Conservation (phyloP, 805 yeast genomes). For the Blastobotrys peoriensis region DNA sequence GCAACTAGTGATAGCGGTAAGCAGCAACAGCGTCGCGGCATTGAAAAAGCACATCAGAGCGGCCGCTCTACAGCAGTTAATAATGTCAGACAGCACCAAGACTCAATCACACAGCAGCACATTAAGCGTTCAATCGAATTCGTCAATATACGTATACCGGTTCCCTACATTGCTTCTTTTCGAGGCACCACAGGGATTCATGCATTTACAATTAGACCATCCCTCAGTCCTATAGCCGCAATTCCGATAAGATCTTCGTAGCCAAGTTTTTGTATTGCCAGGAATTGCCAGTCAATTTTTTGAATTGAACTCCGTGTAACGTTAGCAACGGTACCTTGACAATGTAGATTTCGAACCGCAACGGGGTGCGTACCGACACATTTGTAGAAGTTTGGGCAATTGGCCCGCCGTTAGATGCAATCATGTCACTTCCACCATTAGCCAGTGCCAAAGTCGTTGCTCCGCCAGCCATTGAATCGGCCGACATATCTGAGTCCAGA, state of each 20-base stretch:
- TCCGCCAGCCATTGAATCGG: slow-evolving; percentile 24
- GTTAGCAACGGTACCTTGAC: slow-evolving; percentile 90
- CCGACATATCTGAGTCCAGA: slow-evolving; percentile 26
- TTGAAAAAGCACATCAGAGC: too few relatives aligned
- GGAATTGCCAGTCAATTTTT: slow-evolving; percentile 86
- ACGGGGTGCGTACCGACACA: slow-evolving; percentile 44
- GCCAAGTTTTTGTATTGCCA: slow-evolving; percentile 94
- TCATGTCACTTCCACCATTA: slow-evolving; percentile 33
- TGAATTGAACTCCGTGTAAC: slow-evolving; percentile 89
- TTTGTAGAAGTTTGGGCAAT: slow-evolving; percentile 1
- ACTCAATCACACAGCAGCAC: too few relatives aligned
- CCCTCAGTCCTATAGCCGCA: slow-evolving; percentile 45
- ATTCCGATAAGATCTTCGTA: slow-evolving; percentile 67
- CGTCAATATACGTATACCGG: too few relatives aligned
- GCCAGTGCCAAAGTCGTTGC: slow-evolving; percentile 9
- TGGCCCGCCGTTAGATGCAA: slow-evolving; percentile 24
- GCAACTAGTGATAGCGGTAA: too few relatives aligned
- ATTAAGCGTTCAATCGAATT: too few relatives aligned
- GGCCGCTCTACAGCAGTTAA: too few relatives aligned
- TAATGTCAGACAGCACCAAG: too few relatives aligned
- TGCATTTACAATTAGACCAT: too few relatives aligned
- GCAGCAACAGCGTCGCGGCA: too few relatives aligned
- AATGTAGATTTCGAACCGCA: slow-evolving; percentile 84
- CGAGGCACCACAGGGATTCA: too few relatives aligned
- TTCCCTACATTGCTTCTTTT: too few relatives aligned